phyloP scores from a whole-genome alignment of 1,284 basidiomycete species.

The Papiliotrema terrestris region DNA sequence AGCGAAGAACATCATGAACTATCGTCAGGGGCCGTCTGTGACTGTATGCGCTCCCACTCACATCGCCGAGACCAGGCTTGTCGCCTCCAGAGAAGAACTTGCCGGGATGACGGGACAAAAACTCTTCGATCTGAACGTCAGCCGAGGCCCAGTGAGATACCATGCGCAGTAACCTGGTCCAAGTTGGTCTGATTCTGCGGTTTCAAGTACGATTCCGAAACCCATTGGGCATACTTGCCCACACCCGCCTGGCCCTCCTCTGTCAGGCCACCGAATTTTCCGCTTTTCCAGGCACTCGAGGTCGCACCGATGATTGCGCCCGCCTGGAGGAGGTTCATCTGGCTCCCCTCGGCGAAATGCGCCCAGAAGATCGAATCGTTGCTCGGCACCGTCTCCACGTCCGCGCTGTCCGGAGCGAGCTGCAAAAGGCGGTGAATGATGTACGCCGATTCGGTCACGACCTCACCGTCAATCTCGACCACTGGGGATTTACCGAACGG shows the following conservation, averaged over 20 bases:
- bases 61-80: slow-evolving; percentile 38
- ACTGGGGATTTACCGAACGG: slow-evolving; percentile 38
- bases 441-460: slow-evolving; percentile 34
- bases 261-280: slow-evolving; percentile 6
- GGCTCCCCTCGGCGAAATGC: slow-evolving; percentile 36
- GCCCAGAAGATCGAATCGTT: slow-evolving; percentile 30
- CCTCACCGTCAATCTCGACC: slow-evolving; percentile 25
- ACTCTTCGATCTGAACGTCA: slow-evolving; percentile 24
- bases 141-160: background rate
- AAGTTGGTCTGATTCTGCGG: slow-evolving; percentile 15
- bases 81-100: slow-evolving; percentile 31
- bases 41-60: slow-evolving; percentile 14
- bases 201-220: slow-evolving; percentile 12
- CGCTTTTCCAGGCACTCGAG: slow-evolving; percentile 5
- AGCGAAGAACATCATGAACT: slow-evolving; percentile 41
- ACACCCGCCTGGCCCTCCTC: slow-evolving; percentile 22
- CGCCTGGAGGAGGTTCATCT: slow-evolving; percentile 36
- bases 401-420: slow-evolving; percentile 9
- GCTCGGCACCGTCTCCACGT: slow-evolving; percentile 19
- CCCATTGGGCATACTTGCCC: slow-evolving; percentile 17
- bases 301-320: slow-evolving; percentile 14
- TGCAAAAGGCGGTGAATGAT: slow-evolving; percentile 31
- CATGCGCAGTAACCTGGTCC: background rate
- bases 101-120: slow-evolving; percentile 14
- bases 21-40: background rate